Percentiles rank a stretch among this genome's conserved stretches.
These are phyloP conservation scores for Mortierella sp. DNA, from an alignment of 371 early-diverging fungal genomes.

Conservation along the genomic window DNA sequence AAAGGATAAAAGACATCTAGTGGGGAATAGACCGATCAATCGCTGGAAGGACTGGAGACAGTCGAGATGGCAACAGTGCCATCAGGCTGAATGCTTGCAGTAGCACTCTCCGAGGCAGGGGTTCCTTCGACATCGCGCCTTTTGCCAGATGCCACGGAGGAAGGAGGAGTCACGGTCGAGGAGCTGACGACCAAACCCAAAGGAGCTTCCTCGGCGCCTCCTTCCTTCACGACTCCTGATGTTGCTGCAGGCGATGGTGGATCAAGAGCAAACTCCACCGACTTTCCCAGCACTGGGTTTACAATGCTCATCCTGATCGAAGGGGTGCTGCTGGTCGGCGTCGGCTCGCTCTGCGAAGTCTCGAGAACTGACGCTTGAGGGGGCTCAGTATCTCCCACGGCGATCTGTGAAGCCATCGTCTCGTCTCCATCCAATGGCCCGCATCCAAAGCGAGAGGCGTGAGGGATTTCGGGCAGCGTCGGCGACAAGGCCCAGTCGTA, in stretches of 20 bases:
- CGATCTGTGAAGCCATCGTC: neutral
- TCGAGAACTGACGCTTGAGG: neutral
- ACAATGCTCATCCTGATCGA: neutral
- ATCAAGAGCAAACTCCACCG: neutral
- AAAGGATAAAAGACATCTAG: neutral
- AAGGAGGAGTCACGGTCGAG: neutral
- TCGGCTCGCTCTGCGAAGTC: neutral
- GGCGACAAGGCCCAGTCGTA: conserved; percentile 38
- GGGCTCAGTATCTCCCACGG: neutral
- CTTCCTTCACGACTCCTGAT: neutral
- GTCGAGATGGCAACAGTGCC: conserved; percentile 16
- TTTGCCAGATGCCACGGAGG: neutral
- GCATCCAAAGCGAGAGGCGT: conserved; percentile 28
- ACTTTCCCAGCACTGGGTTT: conserved; percentile 5
- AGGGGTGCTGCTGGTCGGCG: neutral
- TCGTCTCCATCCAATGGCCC: conserved; percentile 39
- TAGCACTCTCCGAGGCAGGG: neutral
- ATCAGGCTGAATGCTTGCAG: neutral
- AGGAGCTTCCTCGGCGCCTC: neutral
- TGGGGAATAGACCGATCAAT: too few species aligned
- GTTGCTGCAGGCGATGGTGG: neutral
- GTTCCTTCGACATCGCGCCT: neutral
- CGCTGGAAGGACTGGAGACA: neutral
- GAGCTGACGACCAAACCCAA: neutral
- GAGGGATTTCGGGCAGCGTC: conserved; percentile 26